Conservation (phyloP, 1,284 basidiomycete species). For the Pseudozyma tsukubaensis region DNA sequence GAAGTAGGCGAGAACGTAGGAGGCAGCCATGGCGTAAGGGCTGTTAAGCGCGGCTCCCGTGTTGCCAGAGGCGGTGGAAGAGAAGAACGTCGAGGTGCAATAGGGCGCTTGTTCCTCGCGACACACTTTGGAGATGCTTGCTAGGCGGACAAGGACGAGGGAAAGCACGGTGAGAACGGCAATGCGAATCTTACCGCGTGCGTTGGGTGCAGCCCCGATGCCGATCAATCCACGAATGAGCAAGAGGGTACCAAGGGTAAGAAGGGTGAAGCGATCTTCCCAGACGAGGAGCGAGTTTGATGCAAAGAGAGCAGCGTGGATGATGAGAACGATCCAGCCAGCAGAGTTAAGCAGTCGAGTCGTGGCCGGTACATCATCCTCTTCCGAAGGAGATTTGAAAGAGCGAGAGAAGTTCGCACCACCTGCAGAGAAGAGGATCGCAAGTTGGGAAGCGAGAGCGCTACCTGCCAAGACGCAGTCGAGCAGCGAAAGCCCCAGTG, state of each 20-base stretch:
- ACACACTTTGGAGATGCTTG: conserved; percentile 84
- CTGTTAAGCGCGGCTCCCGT: conserved; percentile 51
- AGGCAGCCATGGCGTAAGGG: conserved; percentile 32
- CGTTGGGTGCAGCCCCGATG: conserved; percentile 63
- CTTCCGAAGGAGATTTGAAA: not conserved
- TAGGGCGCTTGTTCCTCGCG: conserved; percentile 91
- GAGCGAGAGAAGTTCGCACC: not conserved
- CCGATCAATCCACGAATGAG: conserved; percentile 28
- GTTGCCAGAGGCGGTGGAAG: conserved; percentile 9
- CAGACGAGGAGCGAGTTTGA: conserved; percentile 92
- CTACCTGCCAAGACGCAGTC: conserved; percentile 30
- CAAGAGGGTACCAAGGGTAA: conserved; percentile 70
- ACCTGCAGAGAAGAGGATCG: conserved; percentile 8
- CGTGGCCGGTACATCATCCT: conserved; percentile 6
- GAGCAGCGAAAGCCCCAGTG: conserved; percentile 14
- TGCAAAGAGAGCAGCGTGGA: conserved; percentile 58
- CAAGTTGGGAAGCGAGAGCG: conserved; percentile 15
- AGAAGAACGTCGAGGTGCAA: conserved; percentile 78
- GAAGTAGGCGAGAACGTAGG: conserved; percentile 51
- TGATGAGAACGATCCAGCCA: conserved; percentile 27
- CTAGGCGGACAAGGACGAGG: conserved; percentile 78
- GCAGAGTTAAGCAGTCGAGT: conserved; percentile 16
- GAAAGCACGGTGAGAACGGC: conserved; percentile 78
- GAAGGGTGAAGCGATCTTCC: conserved; percentile 82
- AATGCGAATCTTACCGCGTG: conserved; percentile 79